A percentile compares a stretch with the other conserved stretches of the same genome.
phyloP scores from a whole-genome alignment of 169 alveolate species.

The Cryptosporidium bovis region DNA sequence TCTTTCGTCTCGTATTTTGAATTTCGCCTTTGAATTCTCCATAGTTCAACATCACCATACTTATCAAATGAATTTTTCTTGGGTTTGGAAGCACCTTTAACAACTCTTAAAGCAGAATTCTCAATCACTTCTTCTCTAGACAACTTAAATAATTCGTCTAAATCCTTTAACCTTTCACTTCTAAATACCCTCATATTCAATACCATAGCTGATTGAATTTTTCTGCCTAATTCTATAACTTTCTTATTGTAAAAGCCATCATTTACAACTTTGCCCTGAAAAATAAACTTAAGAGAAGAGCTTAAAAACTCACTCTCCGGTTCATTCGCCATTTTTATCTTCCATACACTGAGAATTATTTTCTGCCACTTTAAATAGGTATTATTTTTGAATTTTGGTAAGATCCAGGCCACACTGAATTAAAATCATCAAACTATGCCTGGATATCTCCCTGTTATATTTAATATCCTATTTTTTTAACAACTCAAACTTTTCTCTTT shows the following conservation, averaged over 20 bases:
- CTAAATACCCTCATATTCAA: constrained; percentile 36
- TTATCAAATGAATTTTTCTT: not conserved
- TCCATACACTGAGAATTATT: too few relatives aligned
- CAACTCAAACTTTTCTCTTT: too few relatives aligned
- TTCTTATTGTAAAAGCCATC: not conserved
- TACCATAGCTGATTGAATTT: constrained; percentile 40
- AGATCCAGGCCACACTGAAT: too few relatives aligned
- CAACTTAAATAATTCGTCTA: not conserved
- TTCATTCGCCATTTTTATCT: constrained; percentile 7
- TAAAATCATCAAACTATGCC: too few relatives aligned
- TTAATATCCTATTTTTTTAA: too few relatives aligned
- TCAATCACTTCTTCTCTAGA: constrained; percentile 24
- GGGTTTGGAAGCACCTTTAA: not conserved
- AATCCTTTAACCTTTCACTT: constrained; percentile 34
- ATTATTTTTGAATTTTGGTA: too few relatives aligned
- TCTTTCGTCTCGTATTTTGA: not conserved
- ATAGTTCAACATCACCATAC: constrained; percentile 16
- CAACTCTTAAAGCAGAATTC: constrained; percentile 3
- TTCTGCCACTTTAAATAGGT: too few relatives aligned
- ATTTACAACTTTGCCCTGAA: not conserved
- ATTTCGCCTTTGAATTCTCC: constrained; percentile 2
- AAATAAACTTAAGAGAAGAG: not conserved
- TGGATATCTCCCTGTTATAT: too few relatives aligned
- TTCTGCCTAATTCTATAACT: not conserved
- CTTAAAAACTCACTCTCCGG: not conserved